A percentile compares a stretch with the other conserved stretches of the same genome.
These are phyloP conservation scores for Fusarium bactridioides DNA, from an alignment of 2,329 filamentous ascomycete genomes.

Conservation along the genomic window DNA sequence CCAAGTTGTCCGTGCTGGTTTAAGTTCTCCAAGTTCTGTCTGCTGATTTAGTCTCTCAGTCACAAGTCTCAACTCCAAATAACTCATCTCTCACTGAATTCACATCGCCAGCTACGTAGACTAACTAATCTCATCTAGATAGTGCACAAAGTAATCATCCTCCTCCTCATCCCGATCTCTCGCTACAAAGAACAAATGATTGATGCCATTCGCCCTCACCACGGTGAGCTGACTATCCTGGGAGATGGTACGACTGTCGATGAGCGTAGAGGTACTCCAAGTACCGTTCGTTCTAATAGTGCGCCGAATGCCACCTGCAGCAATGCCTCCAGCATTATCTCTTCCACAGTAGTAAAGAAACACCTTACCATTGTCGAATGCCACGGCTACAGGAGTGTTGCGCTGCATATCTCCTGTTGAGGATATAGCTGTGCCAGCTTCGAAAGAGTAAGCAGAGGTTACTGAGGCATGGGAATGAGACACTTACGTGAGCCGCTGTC, in stretches of 20 bases:
- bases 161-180: neutral
- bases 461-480: rapidly evolving
- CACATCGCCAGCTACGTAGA: rapidly evolving
- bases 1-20: too few relatives aligned
- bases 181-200: neutral
- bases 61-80: too few relatives aligned
- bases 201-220: neutral
- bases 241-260: neutral
- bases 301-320: neutral
- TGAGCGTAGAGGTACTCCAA: rapidly evolving
- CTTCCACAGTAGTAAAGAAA: neutral
- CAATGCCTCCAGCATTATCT: too few relatives aligned
- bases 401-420: neutral
- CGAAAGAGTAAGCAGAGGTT: too few relatives aligned
- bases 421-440: too few relatives aligned
- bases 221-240: neutral
- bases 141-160: conserved; percentile 1
- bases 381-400: neutral
- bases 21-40: too few relatives aligned
- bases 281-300: neutral
- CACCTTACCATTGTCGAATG: rapidly evolving
- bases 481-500: neutral
- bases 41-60: too few relatives aligned
- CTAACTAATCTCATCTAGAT: neutral
- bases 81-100: too few relatives aligned